Evolutionary conservation across 2,329 filamentous ascomycete genomes (phyloP), one percentile per base, ranked within the genome.

Genomic region (Ilyonectria robusta): DNA sequence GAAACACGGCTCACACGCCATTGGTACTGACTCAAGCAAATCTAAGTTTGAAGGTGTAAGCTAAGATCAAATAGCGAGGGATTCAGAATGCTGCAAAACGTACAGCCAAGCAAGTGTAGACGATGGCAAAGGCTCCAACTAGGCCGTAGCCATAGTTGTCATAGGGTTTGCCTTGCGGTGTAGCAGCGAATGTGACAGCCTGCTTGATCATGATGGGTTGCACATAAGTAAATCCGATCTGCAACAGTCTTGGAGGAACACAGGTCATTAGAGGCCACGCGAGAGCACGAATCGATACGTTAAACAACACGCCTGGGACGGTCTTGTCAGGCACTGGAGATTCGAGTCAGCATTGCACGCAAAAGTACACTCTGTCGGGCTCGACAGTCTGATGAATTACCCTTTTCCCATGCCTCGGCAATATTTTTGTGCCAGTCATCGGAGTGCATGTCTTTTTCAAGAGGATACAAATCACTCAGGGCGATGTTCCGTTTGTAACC

Each of bases 381-480:
- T 8, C 19, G 17, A 35, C 5, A 29, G 15, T 15, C 9, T 10
- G 26, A 2, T 9, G 13, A 51, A 26, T 42, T 65, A 72, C 73
- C 69, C 55, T 69, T 66, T 19, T 65, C 67, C 74, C 75, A 76
- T 33, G 62, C 70, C 2, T 71, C 58, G 0, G 59, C 53, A 6
- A 75, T 59, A 29, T 44, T 61, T n/a, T 53, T 68, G 40, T 67
- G 72, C 26, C 72, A 62, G 9, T 55, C 50, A 15, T 66, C 60
- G 1, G 70, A 69, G 21, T 67, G 56, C 31, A 76, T 59, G n/a
- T 68, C 57, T 9, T 68, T 53, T 15, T 75, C 73, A 7, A 77
- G 66, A 23, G 67, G 66, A 40, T 71, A 76, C 21, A 77, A 48
- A 44, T 77, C 84, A 8, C 84, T 81, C 0, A 86, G 76, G 1